These are phyloP conservation scores for Phylloporus scabripes DNA, from an alignment of 768 basidiomycete genomes.

Conservation along the genomic window DNA sequence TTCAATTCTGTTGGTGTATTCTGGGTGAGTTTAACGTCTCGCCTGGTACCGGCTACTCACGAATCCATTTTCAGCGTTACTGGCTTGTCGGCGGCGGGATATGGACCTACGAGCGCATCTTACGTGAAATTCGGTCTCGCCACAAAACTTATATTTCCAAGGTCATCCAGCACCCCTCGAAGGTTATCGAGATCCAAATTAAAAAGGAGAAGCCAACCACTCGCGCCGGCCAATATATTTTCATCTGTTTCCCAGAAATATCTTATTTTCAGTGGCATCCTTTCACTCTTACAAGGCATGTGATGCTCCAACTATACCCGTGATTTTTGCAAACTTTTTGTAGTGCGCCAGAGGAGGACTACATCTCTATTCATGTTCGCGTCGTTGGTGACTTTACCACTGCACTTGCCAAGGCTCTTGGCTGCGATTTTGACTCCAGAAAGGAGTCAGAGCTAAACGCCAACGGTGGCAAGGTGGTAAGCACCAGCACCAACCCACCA, in stretches of 20 bases:
- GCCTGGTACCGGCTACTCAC: conserved; percentile 3
- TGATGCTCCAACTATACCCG: background rate
- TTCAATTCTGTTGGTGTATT: conserved; percentile 85
- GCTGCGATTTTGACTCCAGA: conserved; percentile 69
- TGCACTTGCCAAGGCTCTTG: conserved; percentile 75
- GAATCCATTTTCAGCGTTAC: conserved; percentile 53
- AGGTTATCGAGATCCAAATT: conserved; percentile 93
- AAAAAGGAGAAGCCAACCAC: conserved; percentile 89
- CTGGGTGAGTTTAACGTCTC: conserved; percentile 58
- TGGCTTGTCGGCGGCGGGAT: conserved; percentile 85
- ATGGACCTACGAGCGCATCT: conserved; percentile 82
- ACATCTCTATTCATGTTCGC: conserved; percentile 90
- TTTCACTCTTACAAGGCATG: conserved; percentile 83
- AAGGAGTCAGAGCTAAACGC: conserved; percentile 42
- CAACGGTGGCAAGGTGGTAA: conserved; percentile 55
- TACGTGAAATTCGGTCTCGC: conserved; percentile 87
- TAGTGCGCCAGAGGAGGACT: conserved; percentile 92
- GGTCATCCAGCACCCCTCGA: conserved; percentile 92
- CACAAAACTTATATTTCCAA: conserved; percentile 92
- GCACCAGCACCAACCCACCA: conserved; percentile 52
- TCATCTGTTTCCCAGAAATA: conserved; percentile 84
- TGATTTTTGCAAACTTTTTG: background rate
- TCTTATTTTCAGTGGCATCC: conserved; percentile 98
- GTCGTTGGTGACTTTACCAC: conserved; percentile 87
- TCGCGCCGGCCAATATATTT: conserved; percentile 90